Base-by-base conservation (phyloP, 2,329 filamentous ascomycete species). In the Penicillium expansum region DNA sequence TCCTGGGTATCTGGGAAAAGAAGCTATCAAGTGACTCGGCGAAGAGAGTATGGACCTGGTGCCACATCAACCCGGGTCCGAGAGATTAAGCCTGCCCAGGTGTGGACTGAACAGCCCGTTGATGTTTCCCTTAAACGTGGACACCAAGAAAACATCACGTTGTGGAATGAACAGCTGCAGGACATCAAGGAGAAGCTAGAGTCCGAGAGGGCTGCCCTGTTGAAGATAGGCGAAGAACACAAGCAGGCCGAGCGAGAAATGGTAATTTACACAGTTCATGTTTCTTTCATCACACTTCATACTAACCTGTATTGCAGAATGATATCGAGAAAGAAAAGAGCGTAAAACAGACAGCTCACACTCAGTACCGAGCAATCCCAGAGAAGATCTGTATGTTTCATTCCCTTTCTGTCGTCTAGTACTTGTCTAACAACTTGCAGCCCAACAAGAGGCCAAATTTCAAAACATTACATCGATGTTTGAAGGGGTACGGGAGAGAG, bases 41-140 rank as follows among this genome's bases (percentile, higher is more conserved):
- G 93, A 47, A 82, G 80, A 62, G 93, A 97, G 71, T 97, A 97
- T 72, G 91, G 91, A 2, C 83, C 86, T 1, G 78, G 82, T 47
- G 91, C 88, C 14, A 84, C 84, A 47, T 91, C 90, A 1, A 92
- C 89, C 1, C 79, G 81, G 22, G 86, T 89, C 14, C 83, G 80
- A 35, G 78, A 78, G 52, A 76, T 97, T 14, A 78, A 73, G 16
- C 75, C 74, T 2, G 91, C 91, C 5, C 77, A 71, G 35, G 84
- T 83, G 67, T 97, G 94, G 86, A 92, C 87, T 0, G 86, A 91
- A 44, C 86, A 90, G 59, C 87, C 90, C 3, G 82, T 92, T 7
- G 90, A 96, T 68, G 58, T 62, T 20, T 69, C 70, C 13, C 64
- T 78, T 35, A 91, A 89, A 70, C 73, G 76, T 14, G 81, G 86